These are phyloP conservation scores for Cercospora citrullina DNA, from an alignment of 2,329 filamentous ascomycete genomes.

Conservation along the genomic window DNA sequence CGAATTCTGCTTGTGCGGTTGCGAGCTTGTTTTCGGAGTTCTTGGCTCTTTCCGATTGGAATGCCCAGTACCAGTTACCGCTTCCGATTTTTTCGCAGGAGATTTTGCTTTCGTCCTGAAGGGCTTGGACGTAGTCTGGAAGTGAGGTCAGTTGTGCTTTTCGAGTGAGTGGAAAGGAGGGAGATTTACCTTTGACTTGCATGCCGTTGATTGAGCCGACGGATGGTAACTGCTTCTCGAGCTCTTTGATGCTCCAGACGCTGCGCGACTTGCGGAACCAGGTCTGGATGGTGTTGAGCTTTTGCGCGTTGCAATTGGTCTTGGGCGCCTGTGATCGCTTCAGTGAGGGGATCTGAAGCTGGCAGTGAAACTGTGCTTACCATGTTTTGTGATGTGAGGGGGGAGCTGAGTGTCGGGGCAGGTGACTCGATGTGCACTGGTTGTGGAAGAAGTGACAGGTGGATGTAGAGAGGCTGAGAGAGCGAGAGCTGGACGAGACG, in stretches of 20 bases:
- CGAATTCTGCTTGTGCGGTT: slow-evolving; percentile 41
- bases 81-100: slow-evolving; percentile 69
- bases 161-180: background rate
- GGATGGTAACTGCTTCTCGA: slow-evolving; percentile 63
- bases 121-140: slow-evolving; percentile 61
- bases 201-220: slow-evolving; percentile 65
- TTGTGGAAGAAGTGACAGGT: background rate
- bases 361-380: background rate
- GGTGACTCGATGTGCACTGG: background rate
- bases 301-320: slow-evolving; percentile 57
- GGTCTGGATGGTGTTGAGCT: slow-evolving; percentile 58
- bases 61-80: slow-evolving; percentile 73
- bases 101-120: slow-evolving; percentile 62
- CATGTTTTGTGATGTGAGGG: slow-evolving; percentile 11
- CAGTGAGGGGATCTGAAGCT: slow-evolving; percentile 4
- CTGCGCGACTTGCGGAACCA: slow-evolving; percentile 62
- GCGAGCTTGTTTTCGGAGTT: slow-evolving; percentile 44
- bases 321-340: slow-evolving; percentile 51
- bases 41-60: slow-evolving; percentile 59
- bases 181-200: slow-evolving; percentile 45
- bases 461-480: background rate
- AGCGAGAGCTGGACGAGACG: background rate
- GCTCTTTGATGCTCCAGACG: slow-evolving; percentile 66
- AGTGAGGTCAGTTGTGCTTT: background rate
- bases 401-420: background rate